Evolutionary conservation across 192 early-diverging fungal species (phyloP).

Genomic region (Linnemannia hyalina): DNA sequence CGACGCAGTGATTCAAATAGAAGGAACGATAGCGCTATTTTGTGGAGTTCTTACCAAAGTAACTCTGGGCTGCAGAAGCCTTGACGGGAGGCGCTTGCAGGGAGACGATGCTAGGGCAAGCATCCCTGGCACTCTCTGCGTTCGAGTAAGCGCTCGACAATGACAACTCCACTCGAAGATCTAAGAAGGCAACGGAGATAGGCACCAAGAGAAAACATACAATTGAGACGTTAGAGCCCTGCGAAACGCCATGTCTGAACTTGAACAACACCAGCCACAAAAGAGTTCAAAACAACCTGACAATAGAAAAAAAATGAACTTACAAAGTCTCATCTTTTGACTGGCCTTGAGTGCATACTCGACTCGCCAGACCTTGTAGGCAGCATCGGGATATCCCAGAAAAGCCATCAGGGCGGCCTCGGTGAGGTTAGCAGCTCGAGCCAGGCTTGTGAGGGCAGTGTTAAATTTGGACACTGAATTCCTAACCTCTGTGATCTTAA

Average conservation of each 20-base stretch:
- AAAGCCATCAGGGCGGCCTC: conserved; percentile 51
- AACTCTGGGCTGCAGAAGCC: conserved; percentile 17
- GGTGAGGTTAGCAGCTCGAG: conserved; percentile 41
- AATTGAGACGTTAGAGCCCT: not conserved
- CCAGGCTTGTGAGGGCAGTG: conserved; percentile 31
- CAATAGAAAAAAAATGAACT: not conserved
- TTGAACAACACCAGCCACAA: not conserved
- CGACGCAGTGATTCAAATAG: too few relatives aligned
- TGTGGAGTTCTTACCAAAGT: conserved; percentile 29
- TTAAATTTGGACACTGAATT: conserved; percentile 31
- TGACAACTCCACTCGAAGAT: conserved; percentile 44
- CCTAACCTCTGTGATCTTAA: conserved; percentile 27
- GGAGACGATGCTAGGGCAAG: conserved; percentile 31
- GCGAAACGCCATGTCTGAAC: not conserved
- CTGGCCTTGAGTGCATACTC: conserved; percentile 48
- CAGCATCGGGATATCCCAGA: conserved; percentile 48
- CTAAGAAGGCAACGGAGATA: not conserved
- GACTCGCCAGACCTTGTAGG: conserved; percentile 51
- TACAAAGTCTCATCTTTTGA: conserved; percentile 51
- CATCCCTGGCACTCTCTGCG: conserved; percentile 35
- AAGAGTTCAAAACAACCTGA: not conserved
- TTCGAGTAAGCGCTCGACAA: conserved; percentile 43
- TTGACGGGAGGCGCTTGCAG: conserved; percentile 24
- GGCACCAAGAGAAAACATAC: not conserved
- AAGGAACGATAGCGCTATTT: not conserved